Base-by-base conservation (phyloP, 1,284 basidiomycete species). In the Trichosporon asahii region DNA sequence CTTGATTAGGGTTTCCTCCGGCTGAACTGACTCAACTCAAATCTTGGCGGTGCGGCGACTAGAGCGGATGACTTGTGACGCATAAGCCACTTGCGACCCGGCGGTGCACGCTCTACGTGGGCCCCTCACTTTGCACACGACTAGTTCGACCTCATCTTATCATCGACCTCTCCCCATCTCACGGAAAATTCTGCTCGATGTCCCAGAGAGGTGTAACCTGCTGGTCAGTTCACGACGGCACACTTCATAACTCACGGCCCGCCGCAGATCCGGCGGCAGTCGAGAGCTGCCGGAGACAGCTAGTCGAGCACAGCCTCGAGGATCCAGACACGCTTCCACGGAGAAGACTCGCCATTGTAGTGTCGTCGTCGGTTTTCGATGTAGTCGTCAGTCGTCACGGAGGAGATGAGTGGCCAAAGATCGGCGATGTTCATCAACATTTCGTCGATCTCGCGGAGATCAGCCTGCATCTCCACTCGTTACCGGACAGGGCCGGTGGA, bases 121-220 rank as follows among this genome's bases (percentile, higher is more conserved):
- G 49, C 49, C 49, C 49, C 49, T 53, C 49, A 53, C 49, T 53
- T 53, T 25, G 49, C 49, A 53, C 49, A 53, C 49, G 49, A 53
- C 49, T 25, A 5, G 49, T 21, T 21, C 9, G 3, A 5, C 8
- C 7, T 18, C 49, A n/a, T 53, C 49, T 53, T 44, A 23, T 53
- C 49, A 12, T 9, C 49, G n/a, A n/a, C n/a, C n/a, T n/a, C 15
- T 46, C 44, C 2, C 37, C n/a, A 46, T 46, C n/a, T 4, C 44
- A 15, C 3, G 3, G 44, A 46, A 53, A 53, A 53, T 25, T 53
- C 21, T 23, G 49, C 18, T 21, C 21, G 18, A 21, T 6, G 3
- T 14, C 44, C 21, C 7, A 3, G 18, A 3, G 18, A 46, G 5
- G 44, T 18, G 18, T 46, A 21, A 23, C n/a, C n/a, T n/a, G n/a